A percentile compares a stretch with the other conserved stretches of the same genome.
phyloP scores from a whole-genome alignment of 2,329 filamentous ascomycete species.

The Ophioceras dolichostomum region DNA sequence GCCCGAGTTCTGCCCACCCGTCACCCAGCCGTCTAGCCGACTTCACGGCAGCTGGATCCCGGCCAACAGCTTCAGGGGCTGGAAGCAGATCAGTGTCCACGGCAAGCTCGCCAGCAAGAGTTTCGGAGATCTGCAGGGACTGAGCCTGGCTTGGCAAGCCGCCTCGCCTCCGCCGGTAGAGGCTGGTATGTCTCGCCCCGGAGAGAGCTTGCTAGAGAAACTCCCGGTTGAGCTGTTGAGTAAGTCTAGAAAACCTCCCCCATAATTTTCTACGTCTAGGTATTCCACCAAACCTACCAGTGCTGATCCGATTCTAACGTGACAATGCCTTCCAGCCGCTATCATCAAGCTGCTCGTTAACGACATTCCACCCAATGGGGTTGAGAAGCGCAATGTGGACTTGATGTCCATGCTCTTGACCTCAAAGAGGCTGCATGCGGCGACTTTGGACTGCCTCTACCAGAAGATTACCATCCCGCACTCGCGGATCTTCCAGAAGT shows the following conservation, averaged over 20 bases:
- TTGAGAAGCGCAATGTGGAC: conserved; percentile 66
- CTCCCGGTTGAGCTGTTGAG: conserved; percentile 60
- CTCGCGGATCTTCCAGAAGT: conserved; percentile 74
- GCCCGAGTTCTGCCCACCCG: conserved; percentile 34
- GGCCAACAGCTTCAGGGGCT: conserved; percentile 45
- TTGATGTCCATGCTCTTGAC: conserved; percentile 63
- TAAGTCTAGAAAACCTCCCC: too few relatives aligned
- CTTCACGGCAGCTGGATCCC: conserved; percentile 48
- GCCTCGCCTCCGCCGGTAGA: conserved; percentile 23
- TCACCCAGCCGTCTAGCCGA: conserved; percentile 42
- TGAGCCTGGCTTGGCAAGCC: conserved; percentile 44
- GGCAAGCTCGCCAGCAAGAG: conserved; percentile 49
- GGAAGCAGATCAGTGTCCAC: conserved; percentile 49
- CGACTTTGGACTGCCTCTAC: conserved; percentile 65
- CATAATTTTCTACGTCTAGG: too few relatives aligned
- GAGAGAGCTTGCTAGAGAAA: conserved; percentile 48
- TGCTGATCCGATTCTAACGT: too few relatives aligned
- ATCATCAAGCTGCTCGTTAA: conserved; percentile 65
- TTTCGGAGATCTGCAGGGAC: conserved; percentile 44
- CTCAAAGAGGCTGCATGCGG: conserved; percentile 62
- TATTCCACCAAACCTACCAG: too few relatives aligned
- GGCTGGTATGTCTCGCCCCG: conserved; percentile 22
- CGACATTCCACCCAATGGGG: conserved; percentile 62
- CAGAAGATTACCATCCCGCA: conserved; percentile 71
- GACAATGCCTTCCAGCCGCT: too few relatives aligned